Conservation (phyloP, 2,329 filamentous ascomycete species). For the Tolypocladium ophioglossoides region DNA sequence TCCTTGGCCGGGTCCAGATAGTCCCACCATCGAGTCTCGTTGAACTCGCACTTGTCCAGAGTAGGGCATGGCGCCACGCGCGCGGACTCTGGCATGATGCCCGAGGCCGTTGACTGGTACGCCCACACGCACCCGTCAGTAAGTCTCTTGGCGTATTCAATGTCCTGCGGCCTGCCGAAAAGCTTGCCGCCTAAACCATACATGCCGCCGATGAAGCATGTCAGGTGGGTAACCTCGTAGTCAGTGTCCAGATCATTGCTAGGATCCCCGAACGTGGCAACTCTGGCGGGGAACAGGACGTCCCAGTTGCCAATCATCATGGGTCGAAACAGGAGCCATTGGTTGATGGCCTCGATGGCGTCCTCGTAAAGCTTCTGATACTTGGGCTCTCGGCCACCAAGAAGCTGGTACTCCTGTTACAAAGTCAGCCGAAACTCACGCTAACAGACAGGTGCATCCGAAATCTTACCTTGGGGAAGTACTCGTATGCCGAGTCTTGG, state of each 20-base stretch:
- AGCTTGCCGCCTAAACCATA: conserved; percentile 55
- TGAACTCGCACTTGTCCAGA: conserved; percentile 39
- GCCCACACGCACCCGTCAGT: conserved; percentile 62
- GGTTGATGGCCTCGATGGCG: conserved; percentile 55
- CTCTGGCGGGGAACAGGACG: conserved; percentile 62
- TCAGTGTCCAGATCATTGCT: conserved; percentile 30
- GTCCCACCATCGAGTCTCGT: conserved; percentile 36
- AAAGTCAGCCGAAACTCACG: not conserved
- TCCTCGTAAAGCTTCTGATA: conserved; percentile 65
- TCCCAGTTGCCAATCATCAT: conserved; percentile 59
- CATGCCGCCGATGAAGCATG: conserved; percentile 63
- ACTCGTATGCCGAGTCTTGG: conserved; percentile 63
- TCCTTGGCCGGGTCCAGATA: conserved; percentile 34
- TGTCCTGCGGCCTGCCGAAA: conserved; percentile 45
- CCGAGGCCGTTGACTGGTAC: conserved; percentile 47
- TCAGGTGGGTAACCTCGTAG: conserved; percentile 54
- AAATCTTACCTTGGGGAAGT: conserved; percentile 47
- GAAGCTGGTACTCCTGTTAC: conserved; percentile 55
- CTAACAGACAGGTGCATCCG: conserved; percentile 7
- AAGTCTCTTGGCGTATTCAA: conserved; percentile 54
- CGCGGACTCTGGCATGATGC: conserved; percentile 54
- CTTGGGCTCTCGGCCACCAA: conserved; percentile 63
- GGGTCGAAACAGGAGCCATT: conserved; percentile 68
- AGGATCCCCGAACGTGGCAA: conserved; percentile 34
- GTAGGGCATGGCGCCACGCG: conserved; percentile 34